Base-by-base conservation (phyloP, 2,329 filamentous ascomycete species). In the Fusarium xylarioides region DNA sequence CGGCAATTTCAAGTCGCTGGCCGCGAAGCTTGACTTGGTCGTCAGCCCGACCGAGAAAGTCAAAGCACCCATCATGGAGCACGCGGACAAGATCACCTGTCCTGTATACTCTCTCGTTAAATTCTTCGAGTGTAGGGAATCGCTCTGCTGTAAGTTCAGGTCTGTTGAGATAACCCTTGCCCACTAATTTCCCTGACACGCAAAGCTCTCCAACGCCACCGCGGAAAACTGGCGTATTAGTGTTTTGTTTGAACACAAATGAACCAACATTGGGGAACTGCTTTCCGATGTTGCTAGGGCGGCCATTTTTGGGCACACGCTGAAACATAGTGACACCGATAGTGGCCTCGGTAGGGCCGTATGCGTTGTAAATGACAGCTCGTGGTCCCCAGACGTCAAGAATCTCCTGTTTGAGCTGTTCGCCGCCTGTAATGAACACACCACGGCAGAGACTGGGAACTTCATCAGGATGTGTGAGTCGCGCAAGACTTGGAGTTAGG, bases 21-120 rank as follows among this genome's bases (percentile, higher is more conserved):
- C 95, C 95, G 16, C 95, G 90, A 7, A 98, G 87, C 80, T 98
- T 98, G 70, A 97, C 91, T 81, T 98, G 95, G 62, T 97, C 94
- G 78, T 98, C 95, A 11, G 92, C 92, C 19, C 95, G 90, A 6
- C 95, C 95, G 5, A 97, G 85, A 78, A 98, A 98, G 63, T 95
- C 92, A 73, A 97, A 95, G 47, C 92, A 94, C 2, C 90, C 91
- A 79, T 98, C 92, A 59, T 94, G 87, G 12, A 97, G 83, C 21
- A 97, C 86, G 11, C 95, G 88, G 3, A 97, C 95, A 1, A 98
- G 86, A 79, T 98, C 95, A 1, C 95, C 95, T 2, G 95, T 98
- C 11, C 95, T 90, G 78, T 98, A 98, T 2, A 97, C 87, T 8
- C 90, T 86, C 65, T 92, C 90, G 0, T 82, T 82, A 57, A 87